Evolutionary conservation across 352 stramenopile genomes (phyloP).

Genomic region (Phytophthora cryptogea): DNA sequence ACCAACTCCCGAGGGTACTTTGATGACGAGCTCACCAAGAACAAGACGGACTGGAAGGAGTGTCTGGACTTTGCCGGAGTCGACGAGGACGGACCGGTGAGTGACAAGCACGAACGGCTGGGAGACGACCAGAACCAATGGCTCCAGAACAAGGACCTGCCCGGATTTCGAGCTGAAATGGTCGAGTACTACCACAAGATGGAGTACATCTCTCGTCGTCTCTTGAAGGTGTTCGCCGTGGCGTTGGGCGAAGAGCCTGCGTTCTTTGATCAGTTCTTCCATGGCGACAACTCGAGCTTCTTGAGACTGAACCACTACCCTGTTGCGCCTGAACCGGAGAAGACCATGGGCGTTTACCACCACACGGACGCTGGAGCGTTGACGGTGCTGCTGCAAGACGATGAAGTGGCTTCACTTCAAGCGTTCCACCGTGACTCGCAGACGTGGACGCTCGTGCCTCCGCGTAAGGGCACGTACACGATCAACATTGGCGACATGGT

Average conservation of each 20-base stretch:
- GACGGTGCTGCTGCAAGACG: constrained; percentile 69
- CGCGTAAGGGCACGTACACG: constrained; percentile 40
- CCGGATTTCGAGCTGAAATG: constrained; percentile 61
- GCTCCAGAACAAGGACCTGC: constrained; percentile 47
- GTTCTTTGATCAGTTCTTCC: constrained; percentile 73
- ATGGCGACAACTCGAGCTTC: constrained; percentile 83
- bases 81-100: constrained; percentile 43
- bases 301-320: constrained; percentile 94
- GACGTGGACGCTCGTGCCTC: constrained; percentile 55
- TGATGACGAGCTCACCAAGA: constrained; percentile 95
- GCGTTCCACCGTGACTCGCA: constrained; percentile 54
- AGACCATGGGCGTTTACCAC: constrained; percentile 59
- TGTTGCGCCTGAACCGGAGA: constrained; percentile 44
- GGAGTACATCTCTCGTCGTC: constrained; percentile 52
- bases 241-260: constrained; percentile 52
- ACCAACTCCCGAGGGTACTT: constrained; percentile 92
- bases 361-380: constrained; percentile 68
- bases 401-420: constrained; percentile 62
- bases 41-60: constrained; percentile 93
- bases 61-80: constrained; percentile 69
- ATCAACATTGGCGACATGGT: constrained; percentile 74
- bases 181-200: constrained; percentile 51
- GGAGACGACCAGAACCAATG: constrained; percentile 89
- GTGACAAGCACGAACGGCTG: constrained; percentile 63
- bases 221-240: constrained; percentile 67